Conservation (phyloP, 371 early-diverging fungal species). For the Batkoa obscura region DNA sequence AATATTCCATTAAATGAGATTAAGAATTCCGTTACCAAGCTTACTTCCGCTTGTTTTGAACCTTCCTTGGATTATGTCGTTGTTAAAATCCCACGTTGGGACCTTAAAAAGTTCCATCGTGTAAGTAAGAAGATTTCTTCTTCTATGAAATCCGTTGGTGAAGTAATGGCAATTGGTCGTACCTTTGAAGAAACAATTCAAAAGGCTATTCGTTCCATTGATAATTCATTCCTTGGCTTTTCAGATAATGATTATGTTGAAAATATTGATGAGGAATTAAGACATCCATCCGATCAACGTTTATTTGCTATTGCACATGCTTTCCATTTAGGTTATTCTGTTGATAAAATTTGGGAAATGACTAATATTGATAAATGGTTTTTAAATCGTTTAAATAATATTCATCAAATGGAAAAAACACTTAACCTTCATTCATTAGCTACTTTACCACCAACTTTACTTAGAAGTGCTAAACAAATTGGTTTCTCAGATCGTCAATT, state of each 20-base stretch:
- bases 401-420: conserved; percentile 37
- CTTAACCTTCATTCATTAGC: conserved; percentile 25
- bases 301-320: conserved; percentile 79
- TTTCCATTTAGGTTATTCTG: conserved; percentile 52
- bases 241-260: conserved; percentile 27
- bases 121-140: conserved; percentile 64
- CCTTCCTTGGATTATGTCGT: conserved; percentile 87
- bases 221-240: conserved; percentile 47
- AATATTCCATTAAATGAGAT: conserved; percentile 67
- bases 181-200: conserved; percentile 88
- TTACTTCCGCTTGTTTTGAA: conserved; percentile 87
- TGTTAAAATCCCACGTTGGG: conserved; percentile 92
- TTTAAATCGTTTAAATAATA: conserved; percentile 74
- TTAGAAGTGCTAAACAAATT: conserved; percentile 54
- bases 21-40: conserved; percentile 74
- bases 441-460: conserved; percentile 23
- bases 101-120: conserved; percentile 75
- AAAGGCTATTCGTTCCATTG: conserved; percentile 67
- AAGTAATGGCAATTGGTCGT: conserved; percentile 92
- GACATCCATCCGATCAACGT: conserved; percentile 70
- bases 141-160: conserved; percentile 89
- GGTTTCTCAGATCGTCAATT: conserved; percentile 83
- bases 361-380: conserved; percentile 94
- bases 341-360: conserved; percentile 63
- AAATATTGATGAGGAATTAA: conserved; percentile 48